Evolutionary conservation across 2,329 filamentous ascomycete genomes (phyloP).

Genomic region (Colletotrichum sp.): DNA sequence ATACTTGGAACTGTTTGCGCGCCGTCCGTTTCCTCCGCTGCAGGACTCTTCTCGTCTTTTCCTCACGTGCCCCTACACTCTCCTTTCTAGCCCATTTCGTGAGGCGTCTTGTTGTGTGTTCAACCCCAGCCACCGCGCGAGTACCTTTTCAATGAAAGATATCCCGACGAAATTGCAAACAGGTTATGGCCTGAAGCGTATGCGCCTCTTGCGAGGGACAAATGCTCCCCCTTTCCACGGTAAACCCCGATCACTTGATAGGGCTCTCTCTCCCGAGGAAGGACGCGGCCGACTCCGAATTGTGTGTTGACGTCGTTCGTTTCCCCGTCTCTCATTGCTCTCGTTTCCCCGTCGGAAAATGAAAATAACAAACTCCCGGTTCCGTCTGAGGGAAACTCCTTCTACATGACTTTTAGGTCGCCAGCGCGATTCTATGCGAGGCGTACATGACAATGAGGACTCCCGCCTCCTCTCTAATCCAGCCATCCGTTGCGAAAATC

Average conservation of each 20-base stretch:
- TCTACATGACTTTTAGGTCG: constrained; percentile 25
- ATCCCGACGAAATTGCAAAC: constrained; percentile 1
- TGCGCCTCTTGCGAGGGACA: neutral
- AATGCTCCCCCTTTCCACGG: neutral
- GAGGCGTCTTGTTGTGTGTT: neutral
- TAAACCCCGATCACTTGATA: constrained; percentile 12
- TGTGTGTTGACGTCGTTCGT: constrained; percentile 15
- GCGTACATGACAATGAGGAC: constrained; percentile 25
- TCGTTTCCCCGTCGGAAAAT: constrained; percentile 16
- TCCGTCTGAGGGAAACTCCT: constrained; percentile 23
- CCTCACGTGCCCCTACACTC: constrained; percentile 20
- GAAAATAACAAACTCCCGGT: constrained; percentile 16
- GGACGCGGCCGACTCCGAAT: constrained; percentile 17
- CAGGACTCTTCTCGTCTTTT: neutral
- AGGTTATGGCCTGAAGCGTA: constrained; percentile 8
- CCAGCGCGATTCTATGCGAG: constrained; percentile 22
- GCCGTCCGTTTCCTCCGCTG: constrained; percentile 9
- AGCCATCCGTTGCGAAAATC: constrained; percentile 20
- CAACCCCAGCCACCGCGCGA: neutral
- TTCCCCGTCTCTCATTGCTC: constrained; percentile 20
- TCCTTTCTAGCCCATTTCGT: constrained; percentile 8
- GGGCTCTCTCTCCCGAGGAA: neutral
- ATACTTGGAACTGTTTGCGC: neutral
- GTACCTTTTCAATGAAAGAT: neutral
- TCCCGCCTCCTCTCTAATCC: constrained; percentile 22